A percentile compares a stretch with the other conserved stretches of the same genome.
Conservation (phyloP, 2,329 filamentous ascomycete genomes). For the Graphiopsis chlorocephala region DNA sequence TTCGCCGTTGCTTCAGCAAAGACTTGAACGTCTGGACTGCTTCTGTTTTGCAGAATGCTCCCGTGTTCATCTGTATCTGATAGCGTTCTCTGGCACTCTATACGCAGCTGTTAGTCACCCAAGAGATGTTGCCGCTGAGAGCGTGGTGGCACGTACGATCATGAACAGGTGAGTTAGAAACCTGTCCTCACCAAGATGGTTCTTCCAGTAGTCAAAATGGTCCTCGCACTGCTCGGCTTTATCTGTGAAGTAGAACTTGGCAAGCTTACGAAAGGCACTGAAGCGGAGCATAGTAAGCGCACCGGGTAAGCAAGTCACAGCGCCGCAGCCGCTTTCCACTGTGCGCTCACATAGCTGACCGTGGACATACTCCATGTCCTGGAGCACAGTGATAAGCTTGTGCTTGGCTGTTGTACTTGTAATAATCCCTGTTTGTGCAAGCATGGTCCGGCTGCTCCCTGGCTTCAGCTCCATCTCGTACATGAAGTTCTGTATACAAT, state of each 20-base stretch:
- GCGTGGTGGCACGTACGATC: conserved; percentile 59
- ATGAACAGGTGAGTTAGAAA: conserved; percentile 99
- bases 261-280: conserved; percentile 93
- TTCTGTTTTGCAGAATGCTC: conserved; percentile 97
- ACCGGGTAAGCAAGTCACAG: conserved; percentile 91
- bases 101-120: neutral
- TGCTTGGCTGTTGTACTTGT: conserved; percentile 89
- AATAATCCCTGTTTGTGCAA: conserved; percentile 97
- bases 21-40: conserved; percentile 84
- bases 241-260: conserved; percentile 97
- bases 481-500: conserved; percentile 95
- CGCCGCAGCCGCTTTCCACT: conserved; percentile 89
- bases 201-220: conserved; percentile 94
- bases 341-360: conserved; percentile 94
- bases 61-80: conserved; percentile 97
- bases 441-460: conserved; percentile 85
- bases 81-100: conserved; percentile 72
- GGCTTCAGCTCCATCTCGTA: conserved; percentile 98
- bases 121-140: no score
- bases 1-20: conserved; percentile 86
- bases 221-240: conserved; percentile 94
- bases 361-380: conserved; percentile 98
- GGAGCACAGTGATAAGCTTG: conserved; percentile 83
- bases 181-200: conserved; percentile 89
- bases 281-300: conserved; percentile 95